phyloP scores from a whole-genome alignment of 305 asterid genomes.

The Caryopteris hybrid region DNA sequence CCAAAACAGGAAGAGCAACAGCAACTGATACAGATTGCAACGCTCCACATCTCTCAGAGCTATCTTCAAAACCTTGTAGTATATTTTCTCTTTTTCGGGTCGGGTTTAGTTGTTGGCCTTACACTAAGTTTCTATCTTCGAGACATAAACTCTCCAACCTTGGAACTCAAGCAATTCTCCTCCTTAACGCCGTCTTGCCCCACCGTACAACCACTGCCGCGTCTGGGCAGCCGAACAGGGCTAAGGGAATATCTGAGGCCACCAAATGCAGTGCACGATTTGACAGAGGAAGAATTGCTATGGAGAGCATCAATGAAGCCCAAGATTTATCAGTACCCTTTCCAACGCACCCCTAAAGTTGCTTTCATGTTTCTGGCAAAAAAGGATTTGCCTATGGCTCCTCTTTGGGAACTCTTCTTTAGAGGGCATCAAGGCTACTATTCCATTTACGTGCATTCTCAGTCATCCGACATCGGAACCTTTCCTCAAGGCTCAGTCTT shows the following conservation, averaged over 20 bases:
- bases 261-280: slow-evolving; percentile 40
- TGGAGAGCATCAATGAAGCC: slow-evolving; percentile 80
- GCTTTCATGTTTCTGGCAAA: slow-evolving; percentile 81
- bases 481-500: slow-evolving; percentile 47
- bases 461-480: slow-evolving; percentile 38
- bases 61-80: slow-evolving; percentile 35
- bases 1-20: slow-evolving; percentile 24
- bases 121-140: slow-evolving; percentile 43
- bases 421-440: slow-evolving; percentile 52
- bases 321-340: slow-evolving; percentile 28
- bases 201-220: background rate
- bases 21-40: slow-evolving; percentile 23
- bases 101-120: slow-evolving; percentile 64
- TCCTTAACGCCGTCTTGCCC: background rate
- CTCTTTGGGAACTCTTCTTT: slow-evolving; percentile 78
- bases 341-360: slow-evolving; percentile 44
- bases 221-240: background rate
- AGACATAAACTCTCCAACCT: slow-evolving; percentile 25
- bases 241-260: slow-evolving; percentile 27
- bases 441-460: slow-evolving; percentile 68
- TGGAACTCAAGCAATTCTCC: slow-evolving; percentile 35
- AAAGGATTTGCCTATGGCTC: slow-evolving; percentile 67
- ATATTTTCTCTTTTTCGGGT: slow-evolving; percentile 58
- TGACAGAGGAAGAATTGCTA: slow-evolving; percentile 63
- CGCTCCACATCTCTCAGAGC: slow-evolving; percentile 23